These are phyloP conservation scores for Tympanopsis confertula DNA, from an alignment of 2,329 filamentous ascomycete species.

Conservation along the genomic window DNA sequence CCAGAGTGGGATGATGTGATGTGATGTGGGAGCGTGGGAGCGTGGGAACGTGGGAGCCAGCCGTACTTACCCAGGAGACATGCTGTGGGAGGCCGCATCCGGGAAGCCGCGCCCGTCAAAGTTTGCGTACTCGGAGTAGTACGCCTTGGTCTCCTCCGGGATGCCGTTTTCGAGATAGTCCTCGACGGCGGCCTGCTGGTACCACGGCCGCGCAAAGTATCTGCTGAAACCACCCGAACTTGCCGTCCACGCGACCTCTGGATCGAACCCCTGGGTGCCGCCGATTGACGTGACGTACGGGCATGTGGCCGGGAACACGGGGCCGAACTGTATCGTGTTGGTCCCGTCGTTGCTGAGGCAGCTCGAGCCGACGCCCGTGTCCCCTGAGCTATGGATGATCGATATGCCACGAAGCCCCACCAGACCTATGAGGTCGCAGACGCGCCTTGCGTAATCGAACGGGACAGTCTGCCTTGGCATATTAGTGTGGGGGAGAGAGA, in stretches of 20 bases:
- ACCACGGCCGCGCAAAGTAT: slow-evolving; percentile 28
- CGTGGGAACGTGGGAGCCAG: not conserved
- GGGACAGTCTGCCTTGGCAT: slow-evolving; percentile 34
- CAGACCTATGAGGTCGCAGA: slow-evolving; percentile 51
- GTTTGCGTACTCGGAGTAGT: slow-evolving; percentile 30
- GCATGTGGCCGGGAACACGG: slow-evolving; percentile 42
- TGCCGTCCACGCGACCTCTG: slow-evolving; percentile 16
- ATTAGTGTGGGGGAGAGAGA: not conserved
- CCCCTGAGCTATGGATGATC: slow-evolving; percentile 54
- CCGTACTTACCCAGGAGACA: not conserved
- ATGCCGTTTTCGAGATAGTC: slow-evolving; percentile 27
- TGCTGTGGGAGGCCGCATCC: slow-evolving; percentile 43
- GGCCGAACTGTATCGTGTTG: slow-evolving; percentile 35
- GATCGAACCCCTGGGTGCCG: slow-evolving; percentile 31
- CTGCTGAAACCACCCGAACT: slow-evolving; percentile 32
- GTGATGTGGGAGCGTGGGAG: slow-evolving; percentile 14
- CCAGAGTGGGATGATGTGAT: slow-evolving; percentile 20
- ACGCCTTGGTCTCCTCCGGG: slow-evolving; percentile 28
- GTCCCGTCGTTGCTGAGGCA: slow-evolving; percentile 43
- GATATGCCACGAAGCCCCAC: slow-evolving; percentile 56
- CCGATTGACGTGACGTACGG: slow-evolving; percentile 40
- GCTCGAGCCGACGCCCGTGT: slow-evolving; percentile 41
- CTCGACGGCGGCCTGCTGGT: slow-evolving; percentile 28
- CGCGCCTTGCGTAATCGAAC: slow-evolving; percentile 41
- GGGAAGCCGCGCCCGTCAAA: slow-evolving; percentile 43